Percentiles rank a stretch among this genome's conserved stretches.
Evolutionary conservation across 352 stramenopile species (phyloP).

Genomic region (Pythium dissimile): DNA sequence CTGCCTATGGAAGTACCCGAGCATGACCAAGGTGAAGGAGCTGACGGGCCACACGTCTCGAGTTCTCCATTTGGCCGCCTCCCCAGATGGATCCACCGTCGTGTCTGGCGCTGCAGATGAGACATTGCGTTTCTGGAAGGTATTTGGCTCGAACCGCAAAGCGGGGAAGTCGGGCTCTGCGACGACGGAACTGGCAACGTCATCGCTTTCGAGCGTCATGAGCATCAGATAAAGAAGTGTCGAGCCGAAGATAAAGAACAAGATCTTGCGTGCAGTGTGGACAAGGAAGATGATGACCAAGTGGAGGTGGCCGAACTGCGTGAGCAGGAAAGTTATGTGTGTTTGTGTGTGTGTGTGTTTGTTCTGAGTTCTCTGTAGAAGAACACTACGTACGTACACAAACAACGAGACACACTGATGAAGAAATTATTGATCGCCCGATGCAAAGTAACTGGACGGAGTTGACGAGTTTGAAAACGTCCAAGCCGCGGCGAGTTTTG

Average conservation of each 20-base stretch:
- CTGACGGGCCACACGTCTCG: conserved; percentile 96
- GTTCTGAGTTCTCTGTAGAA: conserved; percentile 2
- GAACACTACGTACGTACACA: conserved; percentile 1
- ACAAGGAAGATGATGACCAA: too few species aligned
- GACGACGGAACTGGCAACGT: conserved; percentile 52
- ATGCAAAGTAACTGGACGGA: neutral
- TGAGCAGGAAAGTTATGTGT: neutral
- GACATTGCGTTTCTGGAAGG: conserved; percentile 99
- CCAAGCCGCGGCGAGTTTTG: conserved; percentile 9
- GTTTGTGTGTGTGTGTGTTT: conserved; percentile 4
- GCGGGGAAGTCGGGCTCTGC: conserved; percentile 53
- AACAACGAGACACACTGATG: neutral
- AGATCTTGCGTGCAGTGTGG: too few species aligned
- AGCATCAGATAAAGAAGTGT: conserved; percentile 62
- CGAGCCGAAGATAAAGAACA: neutral
- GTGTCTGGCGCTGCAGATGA: conserved; percentile 97
- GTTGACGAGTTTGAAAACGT: neutral
- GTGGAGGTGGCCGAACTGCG: too few species aligned
- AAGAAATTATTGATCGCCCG: neutral
- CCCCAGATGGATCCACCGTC: conserved; percentile 96
- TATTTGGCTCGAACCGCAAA: conserved; percentile 92
- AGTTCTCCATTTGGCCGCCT: conserved; percentile 96
- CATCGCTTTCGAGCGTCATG: conserved; percentile 75
- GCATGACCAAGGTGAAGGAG: conserved; percentile 97
- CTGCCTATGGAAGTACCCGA: conserved; percentile 98